Evolutionary conservation across 176 grass and related monocot genomes (phyloP), one percentile per base, ranked within the genome.

Genomic region (Juncus inflexus): DNA sequence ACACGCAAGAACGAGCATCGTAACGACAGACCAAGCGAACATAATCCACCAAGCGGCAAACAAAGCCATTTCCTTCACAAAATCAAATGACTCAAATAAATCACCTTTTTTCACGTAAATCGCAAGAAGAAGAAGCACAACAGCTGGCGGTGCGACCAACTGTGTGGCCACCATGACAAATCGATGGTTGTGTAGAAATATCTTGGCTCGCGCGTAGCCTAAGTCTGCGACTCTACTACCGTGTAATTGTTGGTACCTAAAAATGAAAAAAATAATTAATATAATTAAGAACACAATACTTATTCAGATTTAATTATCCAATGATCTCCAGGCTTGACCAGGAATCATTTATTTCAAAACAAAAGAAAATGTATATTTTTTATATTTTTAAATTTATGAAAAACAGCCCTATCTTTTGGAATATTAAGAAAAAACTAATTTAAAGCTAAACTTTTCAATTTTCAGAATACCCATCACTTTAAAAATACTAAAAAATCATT

Each of bases 181-280:
- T 28, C 87, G 82, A 58, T 92, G 94, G 58, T 92, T 92, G 80
- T 92, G 88, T 58, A 99, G 78, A 79, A 92, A 99, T 74, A 99
- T 86, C 75, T 99, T 92, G 16, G 88, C 94, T 19, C 88, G 83
- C 47, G 85, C 94, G 13, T 99, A 99, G 66, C 88, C 88, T 3
- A 84, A 77, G 74, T 99, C 88, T 1, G 88, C 72, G 16, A 77
- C 3, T 43, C 80, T 79, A 42, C 76, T 84, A 4, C 49, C 83
- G 37, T 99, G 88, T 47, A 99, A 70, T 52, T 86, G 94, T 77
- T 99, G 88, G 61, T 99, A 99, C 67, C 67, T 70, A 15, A 8
- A 14, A 70, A 58, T 70, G 16, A 40, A 51, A 47, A 45, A 3
- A 47, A 47, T 47, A 47, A 47, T 47, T 47, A 47, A 6, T 47